Conservation (phyloP, 139 green algal species). For the Chlamydomonas incerta region DNA sequence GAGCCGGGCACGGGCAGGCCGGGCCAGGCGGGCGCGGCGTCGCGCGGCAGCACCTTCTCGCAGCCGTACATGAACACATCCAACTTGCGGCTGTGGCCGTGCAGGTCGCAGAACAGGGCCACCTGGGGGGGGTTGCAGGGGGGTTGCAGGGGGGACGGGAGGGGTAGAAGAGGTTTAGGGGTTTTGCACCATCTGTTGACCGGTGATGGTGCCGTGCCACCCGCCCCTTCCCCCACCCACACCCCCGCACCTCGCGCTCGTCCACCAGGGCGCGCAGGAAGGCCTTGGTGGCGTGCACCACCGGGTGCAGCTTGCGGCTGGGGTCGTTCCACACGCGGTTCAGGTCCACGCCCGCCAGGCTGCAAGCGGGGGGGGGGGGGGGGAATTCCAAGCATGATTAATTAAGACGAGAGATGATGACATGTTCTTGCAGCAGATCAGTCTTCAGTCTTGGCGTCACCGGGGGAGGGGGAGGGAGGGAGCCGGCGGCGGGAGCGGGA, state of each 20-base stretch:
- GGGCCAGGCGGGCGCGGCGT: slow-evolving; percentile 23
- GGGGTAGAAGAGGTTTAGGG: neutral
- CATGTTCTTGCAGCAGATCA: no score
- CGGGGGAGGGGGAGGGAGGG: no score
- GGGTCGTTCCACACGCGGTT: slow-evolving; percentile 80
- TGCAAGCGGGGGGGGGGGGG: slow-evolving; percentile 52
- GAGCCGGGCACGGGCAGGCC: slow-evolving; percentile 52
- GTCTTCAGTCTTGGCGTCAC: no score
- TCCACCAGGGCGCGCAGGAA: slow-evolving; percentile 64
- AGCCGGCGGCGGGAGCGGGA: no score
- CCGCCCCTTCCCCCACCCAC: no score
- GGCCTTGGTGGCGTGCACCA: slow-evolving; percentile 70
- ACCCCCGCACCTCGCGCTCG: slow-evolving; percentile 60
- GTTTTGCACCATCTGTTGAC: no score
- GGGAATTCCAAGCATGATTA: no score
- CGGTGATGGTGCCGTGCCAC: no score
- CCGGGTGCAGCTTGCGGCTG: slow-evolving; percentile 68
- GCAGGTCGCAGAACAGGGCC: slow-evolving; percentile 79
- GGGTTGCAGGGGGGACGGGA: neutral
- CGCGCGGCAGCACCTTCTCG: slow-evolving; percentile 57
- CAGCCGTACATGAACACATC: slow-evolving; percentile 84
- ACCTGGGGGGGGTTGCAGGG: slow-evolving; percentile 61
- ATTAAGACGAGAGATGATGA: no score
- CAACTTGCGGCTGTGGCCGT: slow-evolving; percentile 82
- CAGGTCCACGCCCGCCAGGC: slow-evolving; percentile 80